A percentile compares a stretch with the other conserved stretches of the same genome.
Evolutionary conservation across 1,284 basidiomycete species (phyloP).

Genomic region (Fomitiporia mediterranea): DNA sequence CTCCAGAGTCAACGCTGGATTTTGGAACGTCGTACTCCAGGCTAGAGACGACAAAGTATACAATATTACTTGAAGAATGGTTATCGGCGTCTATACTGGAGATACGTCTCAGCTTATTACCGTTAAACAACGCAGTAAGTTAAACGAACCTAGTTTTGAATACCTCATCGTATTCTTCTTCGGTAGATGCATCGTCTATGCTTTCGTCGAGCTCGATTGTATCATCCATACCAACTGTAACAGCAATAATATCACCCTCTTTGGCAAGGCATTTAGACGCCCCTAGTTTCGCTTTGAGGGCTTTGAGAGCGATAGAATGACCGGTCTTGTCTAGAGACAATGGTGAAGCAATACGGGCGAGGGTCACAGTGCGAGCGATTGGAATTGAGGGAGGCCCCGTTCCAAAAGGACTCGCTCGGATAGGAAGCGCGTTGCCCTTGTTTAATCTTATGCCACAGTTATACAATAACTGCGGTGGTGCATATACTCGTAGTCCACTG

Average conservation of each 20-base stretch:
- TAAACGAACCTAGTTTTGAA: slow-evolving; percentile 18
- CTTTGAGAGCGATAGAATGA: slow-evolving; percentile 65
- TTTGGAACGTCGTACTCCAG: slow-evolving; percentile 60
- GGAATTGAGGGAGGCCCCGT: slow-evolving; percentile 60
- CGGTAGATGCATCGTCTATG: slow-evolving; percentile 30
- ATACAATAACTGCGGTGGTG: slow-evolving; percentile 39
- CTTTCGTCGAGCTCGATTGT: slow-evolving; percentile 27
- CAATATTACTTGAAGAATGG: slow-evolving; percentile 36
- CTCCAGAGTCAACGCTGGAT: slow-evolving; percentile 27
- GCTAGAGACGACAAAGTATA: slow-evolving; percentile 79
- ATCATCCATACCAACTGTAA: slow-evolving; percentile 60
- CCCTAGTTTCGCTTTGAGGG: slow-evolving; percentile 68
- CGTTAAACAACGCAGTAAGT: background rate
- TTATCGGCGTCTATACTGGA: background rate
- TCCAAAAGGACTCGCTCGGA: slow-evolving; percentile 52
- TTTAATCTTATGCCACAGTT: background rate
- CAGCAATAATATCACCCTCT: slow-evolving; percentile 76
- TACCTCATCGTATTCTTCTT: slow-evolving; percentile 30
- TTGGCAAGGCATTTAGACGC: slow-evolving; percentile 59
- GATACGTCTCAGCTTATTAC: no score
- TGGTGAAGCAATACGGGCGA: slow-evolving; percentile 84
- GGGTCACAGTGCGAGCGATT: slow-evolving; percentile 64
- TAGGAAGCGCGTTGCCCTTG: slow-evolving; percentile 25
- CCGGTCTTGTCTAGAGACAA: slow-evolving; percentile 70
- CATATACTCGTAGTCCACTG: slow-evolving; percentile 36